Evolutionary conservation across 352 stramenopile species (phyloP).

Genomic region (Peronospora farinosa): DNA sequence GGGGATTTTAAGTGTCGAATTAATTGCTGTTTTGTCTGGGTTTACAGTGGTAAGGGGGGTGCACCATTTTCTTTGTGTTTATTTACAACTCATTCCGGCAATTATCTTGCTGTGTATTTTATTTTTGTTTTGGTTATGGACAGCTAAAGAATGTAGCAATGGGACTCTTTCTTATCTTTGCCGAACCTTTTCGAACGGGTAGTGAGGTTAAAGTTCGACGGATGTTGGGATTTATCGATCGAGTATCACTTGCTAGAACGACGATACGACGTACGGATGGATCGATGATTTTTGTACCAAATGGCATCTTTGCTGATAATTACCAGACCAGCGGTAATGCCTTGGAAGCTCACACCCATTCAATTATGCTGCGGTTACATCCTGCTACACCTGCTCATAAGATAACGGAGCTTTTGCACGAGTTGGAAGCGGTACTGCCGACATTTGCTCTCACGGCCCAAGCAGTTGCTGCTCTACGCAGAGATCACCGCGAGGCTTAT

Average conservation of each 20-base stretch:
- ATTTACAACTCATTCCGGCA: background rate
- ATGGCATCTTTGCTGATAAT: slow-evolving; percentile 70
- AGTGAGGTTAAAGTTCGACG: slow-evolving; percentile 50
- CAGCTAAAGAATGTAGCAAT: slow-evolving; percentile 80
- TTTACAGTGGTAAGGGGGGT: slow-evolving; percentile 67
- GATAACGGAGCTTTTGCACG: slow-evolving; percentile 42
- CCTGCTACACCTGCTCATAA: slow-evolving; percentile 33
- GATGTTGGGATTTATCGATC: slow-evolving; percentile 61
- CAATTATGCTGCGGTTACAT: slow-evolving; percentile 42
- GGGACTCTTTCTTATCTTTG: slow-evolving; percentile 79
- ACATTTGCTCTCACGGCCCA: slow-evolving; percentile 30
- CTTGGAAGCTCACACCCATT: slow-evolving; percentile 44
- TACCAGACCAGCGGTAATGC: slow-evolving; percentile 60
- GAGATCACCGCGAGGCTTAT: slow-evolving; percentile 18
- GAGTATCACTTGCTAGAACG: slow-evolving; percentile 68
- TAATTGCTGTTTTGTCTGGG: slow-evolving; percentile 48
- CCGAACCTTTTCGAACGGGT: slow-evolving; percentile 69
- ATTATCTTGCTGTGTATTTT: slow-evolving; percentile 1
- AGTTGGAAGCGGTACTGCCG: slow-evolving; percentile 28
- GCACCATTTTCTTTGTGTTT: background rate
- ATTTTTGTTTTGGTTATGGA: background rate
- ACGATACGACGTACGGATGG: slow-evolving; percentile 60
- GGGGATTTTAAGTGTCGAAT: slow-evolving; percentile 58
- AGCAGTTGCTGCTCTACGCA: slow-evolving; percentile 19
- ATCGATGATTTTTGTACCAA: slow-evolving; percentile 70